phyloP scores from a whole-genome alignment of 176 grass and related monocot species.

The Oryza glaberrima region DNA sequence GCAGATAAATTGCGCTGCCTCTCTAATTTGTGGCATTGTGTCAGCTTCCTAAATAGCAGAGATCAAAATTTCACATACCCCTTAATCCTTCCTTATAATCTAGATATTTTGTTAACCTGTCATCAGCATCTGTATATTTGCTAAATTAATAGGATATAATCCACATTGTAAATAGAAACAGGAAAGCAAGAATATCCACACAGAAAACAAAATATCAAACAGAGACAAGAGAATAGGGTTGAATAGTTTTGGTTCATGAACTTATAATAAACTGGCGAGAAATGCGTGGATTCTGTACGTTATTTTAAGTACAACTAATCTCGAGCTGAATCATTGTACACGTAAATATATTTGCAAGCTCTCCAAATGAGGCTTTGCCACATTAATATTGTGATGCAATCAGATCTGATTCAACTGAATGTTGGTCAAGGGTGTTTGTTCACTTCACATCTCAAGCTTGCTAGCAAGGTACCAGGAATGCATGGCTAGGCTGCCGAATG shows the following conservation, averaged over 20 bases:
- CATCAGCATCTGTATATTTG: neutral
- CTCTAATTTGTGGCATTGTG: neutral
- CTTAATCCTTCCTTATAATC: neutral
- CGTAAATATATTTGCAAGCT: neutral
- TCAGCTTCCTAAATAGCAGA: neutral
- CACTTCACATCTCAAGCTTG: conserved; percentile 76
- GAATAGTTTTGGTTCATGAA: neutral
- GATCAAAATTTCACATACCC: neutral
- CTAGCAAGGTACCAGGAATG: conserved; percentile 92
- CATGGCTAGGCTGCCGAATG: conserved; percentile 93
- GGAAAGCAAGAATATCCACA: neutral
- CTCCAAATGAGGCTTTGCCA: neutral
- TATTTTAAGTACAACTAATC: neutral
- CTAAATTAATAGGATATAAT: neutral
- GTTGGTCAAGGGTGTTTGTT: neutral
- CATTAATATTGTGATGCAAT: neutral
- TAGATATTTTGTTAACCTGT: neutral
- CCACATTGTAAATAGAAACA: neutral
- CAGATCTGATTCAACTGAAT: neutral
- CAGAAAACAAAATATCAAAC: neutral
- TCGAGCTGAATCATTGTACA: conserved; percentile 1
- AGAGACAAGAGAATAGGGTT: neutral
- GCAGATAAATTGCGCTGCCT: too few species aligned
- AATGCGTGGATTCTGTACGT: neutral
- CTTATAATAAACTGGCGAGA: neutral